Percentiles rank a stretch among this genome's conserved stretches.
These are phyloP conservation scores for Aspergillus texensis DNA, from an alignment of 2,329 filamentous ascomycete genomes.

Conservation along the genomic window DNA sequence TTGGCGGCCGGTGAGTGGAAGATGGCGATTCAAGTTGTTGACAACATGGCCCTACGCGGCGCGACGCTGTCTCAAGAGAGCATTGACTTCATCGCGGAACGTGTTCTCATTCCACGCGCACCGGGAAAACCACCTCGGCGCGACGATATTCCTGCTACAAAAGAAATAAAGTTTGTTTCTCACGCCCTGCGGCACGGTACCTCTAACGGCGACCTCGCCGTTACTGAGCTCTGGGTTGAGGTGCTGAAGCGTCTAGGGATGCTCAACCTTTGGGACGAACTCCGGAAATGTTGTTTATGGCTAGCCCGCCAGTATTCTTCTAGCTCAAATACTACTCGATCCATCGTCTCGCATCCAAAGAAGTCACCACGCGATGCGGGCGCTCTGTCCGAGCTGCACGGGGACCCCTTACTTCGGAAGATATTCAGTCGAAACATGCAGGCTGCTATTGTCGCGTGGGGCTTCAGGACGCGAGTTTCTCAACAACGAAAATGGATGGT, in stretches of 20 bases:
- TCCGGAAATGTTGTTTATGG: slow-evolving; percentile 56
- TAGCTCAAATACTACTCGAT: slow-evolving; percentile 13
- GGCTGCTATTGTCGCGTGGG: slow-evolving; percentile 53
- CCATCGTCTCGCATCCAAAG: slow-evolving; percentile 12
- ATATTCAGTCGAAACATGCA: slow-evolving; percentile 51
- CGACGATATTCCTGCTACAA: slow-evolving; percentile 36
- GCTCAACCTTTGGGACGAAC: slow-evolving; percentile 53
- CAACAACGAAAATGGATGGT: background rate
- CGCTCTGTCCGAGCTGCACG: slow-evolving; percentile 10
- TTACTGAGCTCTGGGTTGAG: slow-evolving; percentile 56
- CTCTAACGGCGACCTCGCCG: slow-evolving; percentile 46
- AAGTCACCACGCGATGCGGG: background rate
- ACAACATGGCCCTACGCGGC: slow-evolving; percentile 53
- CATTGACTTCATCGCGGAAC: slow-evolving; percentile 46
- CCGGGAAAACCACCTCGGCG: slow-evolving; percentile 26
- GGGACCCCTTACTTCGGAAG: slow-evolving; percentile 33
- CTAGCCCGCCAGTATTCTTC: slow-evolving; percentile 49
- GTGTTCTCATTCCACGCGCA: slow-evolving; percentile 35
- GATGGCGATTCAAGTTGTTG: slow-evolving; percentile 38
- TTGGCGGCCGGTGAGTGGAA: slow-evolving; percentile 36
- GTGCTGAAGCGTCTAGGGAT: slow-evolving; percentile 63
- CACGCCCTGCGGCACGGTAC: slow-evolving; percentile 53
- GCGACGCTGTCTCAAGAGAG: slow-evolving; percentile 48
- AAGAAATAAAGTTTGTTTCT: slow-evolving; percentile 48
- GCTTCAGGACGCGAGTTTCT: slow-evolving; percentile 43